These are phyloP conservation scores for Phaeotremella skinneri DNA, from an alignment of 768 basidiomycete genomes.

Conservation along the genomic window DNA sequence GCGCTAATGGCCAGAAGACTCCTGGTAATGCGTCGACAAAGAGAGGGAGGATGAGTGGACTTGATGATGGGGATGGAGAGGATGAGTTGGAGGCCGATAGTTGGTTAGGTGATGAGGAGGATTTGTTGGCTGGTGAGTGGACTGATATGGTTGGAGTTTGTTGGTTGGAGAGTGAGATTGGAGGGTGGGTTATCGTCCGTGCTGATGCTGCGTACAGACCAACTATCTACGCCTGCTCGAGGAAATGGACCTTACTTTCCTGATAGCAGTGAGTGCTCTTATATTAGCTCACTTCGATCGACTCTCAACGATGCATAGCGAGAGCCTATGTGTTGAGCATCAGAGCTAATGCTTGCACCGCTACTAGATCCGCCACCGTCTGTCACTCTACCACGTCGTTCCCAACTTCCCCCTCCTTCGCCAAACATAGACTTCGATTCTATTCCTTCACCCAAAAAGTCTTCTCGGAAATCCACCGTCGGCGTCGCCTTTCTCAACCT, in stretches of 20 bases:
- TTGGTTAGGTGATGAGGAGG: slow-evolving; percentile 27
- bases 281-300: background rate
- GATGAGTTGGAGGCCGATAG: slow-evolving; percentile 17
- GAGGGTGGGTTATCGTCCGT: background rate
- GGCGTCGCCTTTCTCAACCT: slow-evolving; percentile 2
- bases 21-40: background rate
- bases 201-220: background rate
- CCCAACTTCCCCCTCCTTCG: slow-evolving; percentile 21
- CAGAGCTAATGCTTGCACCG: slow-evolving; percentile 4
- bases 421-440: slow-evolving; percentile 24
- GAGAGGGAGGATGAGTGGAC: slow-evolving; percentile 19
- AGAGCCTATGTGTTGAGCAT: no score
- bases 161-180: no score
- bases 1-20: background rate
- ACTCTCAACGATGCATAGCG: slow-evolving; percentile 1
- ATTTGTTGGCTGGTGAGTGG: slow-evolving; percentile 5
- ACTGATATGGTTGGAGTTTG: background rate
- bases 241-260: slow-evolving; percentile 16
- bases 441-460: slow-evolving; percentile 26
- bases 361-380: slow-evolving; percentile 28
- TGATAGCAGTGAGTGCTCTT: slow-evolving; percentile 10
- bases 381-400: slow-evolving; percentile 19
- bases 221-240: slow-evolving; percentile 9
- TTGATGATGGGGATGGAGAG: slow-evolving; percentile 27
- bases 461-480: slow-evolving; percentile 17